Conservation (phyloP, 805 yeast species). For the Torulaspora maleeae region DNA sequence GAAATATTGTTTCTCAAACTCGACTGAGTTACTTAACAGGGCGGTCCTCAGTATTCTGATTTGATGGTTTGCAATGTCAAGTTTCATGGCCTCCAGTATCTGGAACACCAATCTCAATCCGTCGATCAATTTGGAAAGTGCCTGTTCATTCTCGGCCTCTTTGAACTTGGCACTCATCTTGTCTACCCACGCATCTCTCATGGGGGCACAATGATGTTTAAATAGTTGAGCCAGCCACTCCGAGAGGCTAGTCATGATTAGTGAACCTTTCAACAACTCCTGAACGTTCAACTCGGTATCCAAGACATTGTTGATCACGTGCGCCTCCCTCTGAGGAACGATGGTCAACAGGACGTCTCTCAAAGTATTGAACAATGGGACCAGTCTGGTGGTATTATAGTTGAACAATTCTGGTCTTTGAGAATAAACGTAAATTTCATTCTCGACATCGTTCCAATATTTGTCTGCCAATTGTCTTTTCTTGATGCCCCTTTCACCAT, state of each 20-base stretch:
- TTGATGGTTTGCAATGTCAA: conserved; percentile 94
- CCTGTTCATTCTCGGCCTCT: conserved; percentile 40
- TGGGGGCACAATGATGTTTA: conserved; percentile 91
- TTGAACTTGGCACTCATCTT: conserved; percentile 64
- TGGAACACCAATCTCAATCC: conserved; percentile 76
- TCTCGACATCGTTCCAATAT: conserved; percentile 75
- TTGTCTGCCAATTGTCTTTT: conserved; percentile 71
- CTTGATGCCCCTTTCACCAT: conserved; percentile 82
- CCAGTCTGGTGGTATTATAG: conserved; percentile 45
- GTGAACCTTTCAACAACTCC: conserved; percentile 64
- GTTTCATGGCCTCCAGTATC: conserved; percentile 87
- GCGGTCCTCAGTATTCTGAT: conserved; percentile 80
- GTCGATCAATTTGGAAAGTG: conserved; percentile 54
- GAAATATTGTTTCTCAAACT: conserved; percentile 83
- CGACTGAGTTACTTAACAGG: conserved; percentile 78
- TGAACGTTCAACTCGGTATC: conserved; percentile 74
- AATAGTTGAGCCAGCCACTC: conserved; percentile 72
- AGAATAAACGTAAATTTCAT: conserved; percentile 52
- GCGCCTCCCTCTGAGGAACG: conserved; percentile 71
- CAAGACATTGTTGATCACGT: conserved; percentile 61
- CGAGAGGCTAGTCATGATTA: conserved; percentile 66
- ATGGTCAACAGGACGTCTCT: conserved; percentile 69
- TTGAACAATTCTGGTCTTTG: conserved; percentile 27
- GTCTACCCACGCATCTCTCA: conserved; percentile 87
- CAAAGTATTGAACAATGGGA: conserved; percentile 70